These are phyloP conservation scores for Triangularia setosa DNA, from an alignment of 2,329 filamentous ascomycete species.

Conservation along the genomic window DNA sequence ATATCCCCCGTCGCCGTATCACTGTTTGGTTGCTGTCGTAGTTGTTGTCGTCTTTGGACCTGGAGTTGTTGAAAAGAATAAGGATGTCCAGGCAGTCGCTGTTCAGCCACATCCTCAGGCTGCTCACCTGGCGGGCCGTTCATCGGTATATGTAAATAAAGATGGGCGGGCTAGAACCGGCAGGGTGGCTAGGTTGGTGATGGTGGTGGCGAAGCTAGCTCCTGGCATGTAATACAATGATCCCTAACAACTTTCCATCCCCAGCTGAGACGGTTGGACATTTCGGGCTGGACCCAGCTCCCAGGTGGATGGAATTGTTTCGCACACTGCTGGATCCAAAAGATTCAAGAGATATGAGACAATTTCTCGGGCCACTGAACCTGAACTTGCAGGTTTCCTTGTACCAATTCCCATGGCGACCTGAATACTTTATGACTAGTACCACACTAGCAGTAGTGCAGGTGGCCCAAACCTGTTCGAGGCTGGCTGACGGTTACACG, in stretches of 20 bases:
- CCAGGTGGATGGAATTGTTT: background rate
- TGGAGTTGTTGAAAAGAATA: background rate
- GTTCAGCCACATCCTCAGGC: background rate
- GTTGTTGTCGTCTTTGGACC: background rate
- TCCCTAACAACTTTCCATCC: background rate
- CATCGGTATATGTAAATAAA: background rate
- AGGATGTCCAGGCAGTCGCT: background rate
- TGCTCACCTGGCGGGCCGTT: background rate
- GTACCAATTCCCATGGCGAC: background rate
- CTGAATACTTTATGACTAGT: slow-evolving; percentile 10
- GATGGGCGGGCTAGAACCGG: background rate
- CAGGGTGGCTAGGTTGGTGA: background rate
- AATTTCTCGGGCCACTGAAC: slow-evolving; percentile 1
- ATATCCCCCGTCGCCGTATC: too few relatives aligned
- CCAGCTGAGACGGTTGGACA: background rate
- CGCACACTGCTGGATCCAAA: too few relatives aligned
- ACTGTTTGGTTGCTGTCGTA: background rate
- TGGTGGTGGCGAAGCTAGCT: background rate
- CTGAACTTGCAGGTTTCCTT: background rate
- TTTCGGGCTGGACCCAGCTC: background rate
- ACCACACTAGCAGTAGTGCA: background rate
- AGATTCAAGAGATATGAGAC: background rate
- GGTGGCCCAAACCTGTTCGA: slow-evolving; percentile 5
- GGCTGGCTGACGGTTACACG: slow-evolving; percentile 23
- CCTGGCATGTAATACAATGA: background rate